Evolutionary conservation across 1,284 basidiomycete species (phyloP), one percentile per base, ranked within the genome.

Genomic region (Ustilago cynodontis): DNA sequence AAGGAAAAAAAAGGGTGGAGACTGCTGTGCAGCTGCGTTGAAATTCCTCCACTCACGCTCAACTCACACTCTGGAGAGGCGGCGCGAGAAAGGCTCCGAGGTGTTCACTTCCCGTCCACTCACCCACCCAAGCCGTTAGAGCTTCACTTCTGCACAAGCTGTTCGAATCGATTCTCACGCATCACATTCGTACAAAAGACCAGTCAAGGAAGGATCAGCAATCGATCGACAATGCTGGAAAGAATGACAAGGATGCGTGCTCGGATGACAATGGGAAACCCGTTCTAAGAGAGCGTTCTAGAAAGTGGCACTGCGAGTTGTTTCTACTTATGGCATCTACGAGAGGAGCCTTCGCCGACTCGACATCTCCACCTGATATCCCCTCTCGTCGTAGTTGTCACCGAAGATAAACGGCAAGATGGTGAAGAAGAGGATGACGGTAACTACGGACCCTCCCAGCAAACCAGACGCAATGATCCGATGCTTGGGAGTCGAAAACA

Each of bases 401-500:
- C 51, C 51, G 26, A 77, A 79, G 28, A 72, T 11, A 22, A 55
- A 69, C 8, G 76, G 72, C 24, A 80, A 55, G 45, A 58, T 6
- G 2, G 61, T 70, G 56, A 78, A 80, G 55, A 79, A 63, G 10
- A 37, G 33, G 11, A 81, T 39, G 10, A 69, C 56, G 26, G 63
- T 53, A 26, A 65, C 37, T 7, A 79, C 39, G 2, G 72, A 62
- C 8, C 80, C 80, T 13, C 58, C 68, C 22, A 82, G 37, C 37
- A 82, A 28, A 10, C 41, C 77, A 0, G 53, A 52, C 0, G 80
- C 79, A 43, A 81, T 67, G 54, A 67, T 68, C 14, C 64, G 57
- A 37, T 79, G 75, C 35, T 37, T 64, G 10, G 75, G 80, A n/a
- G 80, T 82, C 8, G 67, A 54, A 49, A 59, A 79, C 56, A 67